Base-by-base conservation (phyloP, 495 filamentous ascomycete genomes). In the Barbatosphaeria neglecta region DNA sequence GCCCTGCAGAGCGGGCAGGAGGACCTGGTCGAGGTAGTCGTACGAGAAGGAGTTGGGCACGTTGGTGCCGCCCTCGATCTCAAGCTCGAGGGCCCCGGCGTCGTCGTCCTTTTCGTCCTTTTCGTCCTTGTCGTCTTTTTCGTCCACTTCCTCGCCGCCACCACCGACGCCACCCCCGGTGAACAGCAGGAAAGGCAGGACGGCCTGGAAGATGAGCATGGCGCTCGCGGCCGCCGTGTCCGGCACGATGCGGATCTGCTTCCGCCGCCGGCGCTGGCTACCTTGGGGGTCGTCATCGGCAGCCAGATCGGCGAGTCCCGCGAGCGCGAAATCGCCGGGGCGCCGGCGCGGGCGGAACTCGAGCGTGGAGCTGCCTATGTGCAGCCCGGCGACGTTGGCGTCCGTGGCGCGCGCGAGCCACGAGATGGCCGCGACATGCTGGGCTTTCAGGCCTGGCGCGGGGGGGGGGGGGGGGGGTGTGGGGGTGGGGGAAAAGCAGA, bases 41-140 rank as follows among this genome's bases (percentile, higher is more conserved):
- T 74, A 83, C 4, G 81, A 86, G 22, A 79, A 81, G 0, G 84
- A 83, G 46, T 70, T 80, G 2, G 77, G 75, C 2, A 82, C 76
- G 56, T 93, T 90, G 2, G 87, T 92, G 15, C 87, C 87, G 16
- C 88, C 88, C 2, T 72, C 73, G 16, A 95, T 80, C 15, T 70
- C 75, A 3, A 90, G 56, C 16, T 65, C 66, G 25, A 80, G 65
- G 1, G 68, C 70, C 2, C 66, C 58, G 13, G 54, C 56, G 23
- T 43, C 50, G 4, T 60, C 62, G 37, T 58, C 66, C 24, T 68
- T 8, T 31, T 31, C 27, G 9, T 31, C 27, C 7, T 8, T 13
- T 13, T 31, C 27, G 2, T 8, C 15, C 3, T 31, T 31, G 2
- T 8, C 27, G 27, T 8, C 15, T n/a, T n/a, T n/a, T 31, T 31